Evolutionary conservation across 2,329 filamentous ascomycete genomes (phyloP).

Genomic region (Penicillium glabrum): DNA sequence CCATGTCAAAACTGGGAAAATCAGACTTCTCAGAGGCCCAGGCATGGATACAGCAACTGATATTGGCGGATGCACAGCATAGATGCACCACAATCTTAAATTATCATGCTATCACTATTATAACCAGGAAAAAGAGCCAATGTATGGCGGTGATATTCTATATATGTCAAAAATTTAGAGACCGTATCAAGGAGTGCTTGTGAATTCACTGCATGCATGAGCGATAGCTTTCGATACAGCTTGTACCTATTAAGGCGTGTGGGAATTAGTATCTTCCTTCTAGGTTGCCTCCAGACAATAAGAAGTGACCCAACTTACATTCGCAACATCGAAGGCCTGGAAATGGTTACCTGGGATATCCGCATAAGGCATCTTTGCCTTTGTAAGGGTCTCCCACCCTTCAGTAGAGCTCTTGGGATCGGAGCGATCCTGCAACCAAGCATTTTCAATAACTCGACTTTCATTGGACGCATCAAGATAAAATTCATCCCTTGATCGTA

Average conservation of each 20-base stretch:
- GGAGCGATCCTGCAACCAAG: background rate
- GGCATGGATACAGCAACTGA: no score
- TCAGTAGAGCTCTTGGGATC: background rate
- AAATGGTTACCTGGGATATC: background rate
- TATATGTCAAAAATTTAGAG: no score
- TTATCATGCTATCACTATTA: no score
- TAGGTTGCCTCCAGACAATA: background rate
- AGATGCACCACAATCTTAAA: no score
- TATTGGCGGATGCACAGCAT: no score
- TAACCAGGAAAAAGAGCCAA: no score
- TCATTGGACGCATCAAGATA: background rate
- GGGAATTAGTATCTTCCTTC: background rate
- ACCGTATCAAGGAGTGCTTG: background rate
- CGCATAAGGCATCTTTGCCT: background rate
- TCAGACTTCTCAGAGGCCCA: no score
- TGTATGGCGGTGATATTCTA: no score
- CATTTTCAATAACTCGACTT: background rate
- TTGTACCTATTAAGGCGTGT: background rate
- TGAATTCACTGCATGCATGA: background rate
- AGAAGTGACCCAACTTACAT: background rate
- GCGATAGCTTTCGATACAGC: background rate
- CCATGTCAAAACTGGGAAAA: no score
- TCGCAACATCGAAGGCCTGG: background rate
- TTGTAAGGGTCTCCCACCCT: background rate
- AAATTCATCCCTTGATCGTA: background rate